Base-by-base conservation (phyloP, 495 filamentous ascomycete genomes). In the Penicillium longicatenatum region DNA sequence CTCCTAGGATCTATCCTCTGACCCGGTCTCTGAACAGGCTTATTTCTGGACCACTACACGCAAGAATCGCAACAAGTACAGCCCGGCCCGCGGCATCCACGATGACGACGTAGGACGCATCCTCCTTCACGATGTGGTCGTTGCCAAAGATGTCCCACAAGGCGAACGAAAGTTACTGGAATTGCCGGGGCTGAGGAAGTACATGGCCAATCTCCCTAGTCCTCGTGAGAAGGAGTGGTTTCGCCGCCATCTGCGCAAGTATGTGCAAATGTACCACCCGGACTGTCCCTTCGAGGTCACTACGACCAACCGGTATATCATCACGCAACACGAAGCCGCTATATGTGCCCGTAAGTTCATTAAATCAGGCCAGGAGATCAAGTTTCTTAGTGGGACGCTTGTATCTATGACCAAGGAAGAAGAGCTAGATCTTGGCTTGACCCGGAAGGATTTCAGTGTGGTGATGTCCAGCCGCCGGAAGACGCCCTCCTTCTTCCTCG, bases 41-140 rank as follows among this genome's bases (percentile, higher is more conserved):
- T 96, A 90, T 68, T 98, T 90, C 75, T 98, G 95, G 94, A 92
- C 93, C 12, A 89, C 83, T 9, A 96, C 96, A 43, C 92, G 92
- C 46, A 99, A 99, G 72, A 97, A 97, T 63, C 88, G 90, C 42
- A 86, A 84, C 41, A 90, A 89, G 55, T 99, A 96, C 74, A 89
- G 87, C 64, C 82, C 91, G 8, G 89, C 86, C 16, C 85, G 95
- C 52, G 89, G 91, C 14, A 80, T 98, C 48, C 82, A 79, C 52
- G 90, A 96, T 66, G 89, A 93, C 48, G 88, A 90, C 10, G 81
- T 98, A 22, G 81, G 89, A 41, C 79, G 83, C 54, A 90, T 96
- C 50, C 80, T 99, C 24, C 88, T 91, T 43, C 79, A 84, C 55
- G 79, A 87, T 55, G 83, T 96, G 22, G 85, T 97, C 65, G 77